Base-by-base conservation (phyloP, 345 rosid genomes). In the Punica granatum region DNA sequence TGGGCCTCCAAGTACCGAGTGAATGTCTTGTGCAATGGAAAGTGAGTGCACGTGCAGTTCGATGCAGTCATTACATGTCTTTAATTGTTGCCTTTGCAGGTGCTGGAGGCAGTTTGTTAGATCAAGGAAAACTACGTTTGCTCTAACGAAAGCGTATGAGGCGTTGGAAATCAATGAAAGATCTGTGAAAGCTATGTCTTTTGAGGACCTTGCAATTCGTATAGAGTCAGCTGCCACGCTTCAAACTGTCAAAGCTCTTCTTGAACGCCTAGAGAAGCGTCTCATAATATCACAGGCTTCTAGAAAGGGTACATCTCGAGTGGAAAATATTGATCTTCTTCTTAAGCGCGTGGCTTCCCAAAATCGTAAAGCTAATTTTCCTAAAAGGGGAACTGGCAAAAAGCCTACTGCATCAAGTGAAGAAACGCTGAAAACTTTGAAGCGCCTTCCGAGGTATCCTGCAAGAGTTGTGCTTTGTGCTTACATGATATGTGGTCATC, bases 401-500 rank as follows among this genome's bases (percentile, higher is more conserved):
- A 56, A 26, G 34, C 25, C 71, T 69, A 83, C 66, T 37, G 66
- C 71, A 51, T 54, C 80, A 0, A 43, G 32, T 43, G 66, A 69
- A 77, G 89, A 72, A 49, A 73, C 77, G 41, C 60, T 73, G 1
- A 76, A 76, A 72, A 73, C 74, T 71, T 63, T 79, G 25, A 72
- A 39, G 62, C 83, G 75, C 72, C 66, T 70, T 69, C 80, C 87
- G 23, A 85, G 97, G 80, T 91, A 85, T 80, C 86, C 92, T 8
- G 90, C 83, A 32, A 84, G 96, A 82, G 78, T 91, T 37, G 82
- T 82, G 68, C 93, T 91, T 43, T 85, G 89, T 80, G 92, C 98
- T 23, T 89, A 87, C 84, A 92, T 92, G 93, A 92, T 89, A 73
- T 68, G 86, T 60, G 88, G 93, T 26, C 97, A 89, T 81, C 93